phyloP scores from a whole-genome alignment of 345 rosid genomes.

The Erysimum cheiranthoides region DNA sequence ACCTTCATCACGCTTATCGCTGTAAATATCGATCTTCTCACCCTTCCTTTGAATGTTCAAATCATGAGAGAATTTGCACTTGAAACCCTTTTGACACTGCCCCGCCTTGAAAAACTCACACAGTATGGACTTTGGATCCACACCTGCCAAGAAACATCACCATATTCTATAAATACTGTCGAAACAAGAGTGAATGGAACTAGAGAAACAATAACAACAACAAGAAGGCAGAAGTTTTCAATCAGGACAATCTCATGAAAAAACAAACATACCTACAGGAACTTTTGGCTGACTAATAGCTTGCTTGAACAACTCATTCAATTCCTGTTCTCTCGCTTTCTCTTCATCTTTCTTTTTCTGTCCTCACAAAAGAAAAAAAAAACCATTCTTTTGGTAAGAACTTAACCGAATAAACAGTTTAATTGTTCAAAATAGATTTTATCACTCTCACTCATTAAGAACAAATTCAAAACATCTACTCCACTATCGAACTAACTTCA shows the following conservation, averaged over 20 bases:
- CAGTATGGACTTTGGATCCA: constrained; percentile 92
- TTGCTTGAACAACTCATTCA: constrained; percentile 88
- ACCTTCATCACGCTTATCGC: constrained; percentile 92
- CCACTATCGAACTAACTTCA: constrained; percentile 24
- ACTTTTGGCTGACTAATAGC: constrained; percentile 98
- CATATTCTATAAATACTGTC: neutral
- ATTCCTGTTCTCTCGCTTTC: constrained; percentile 90
- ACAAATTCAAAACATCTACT: neutral
- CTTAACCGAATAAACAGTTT: neutral
- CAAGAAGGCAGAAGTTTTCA: neutral
- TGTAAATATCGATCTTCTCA: constrained; percentile 88
- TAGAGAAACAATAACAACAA: neutral
- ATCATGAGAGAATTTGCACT: constrained; percentile 97
- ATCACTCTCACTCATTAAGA: neutral
- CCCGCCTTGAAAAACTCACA: constrained; percentile 93
- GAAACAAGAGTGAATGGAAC: neutral
- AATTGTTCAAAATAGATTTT: neutral
- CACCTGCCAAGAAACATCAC: constrained; percentile 59
- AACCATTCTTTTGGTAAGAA: constrained; percentile 8
- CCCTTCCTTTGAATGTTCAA: constrained; percentile 97
- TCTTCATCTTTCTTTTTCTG: constrained; percentile 99
- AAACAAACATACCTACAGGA: constrained; percentile 60
- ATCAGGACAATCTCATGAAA: neutral
- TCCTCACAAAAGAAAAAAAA: constrained; percentile 11
- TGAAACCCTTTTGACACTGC: constrained; percentile 88